These are phyloP conservation scores for Kurtzmaniella cleridarum DNA, from an alignment of 805 yeast species.

Conservation along the genomic window DNA sequence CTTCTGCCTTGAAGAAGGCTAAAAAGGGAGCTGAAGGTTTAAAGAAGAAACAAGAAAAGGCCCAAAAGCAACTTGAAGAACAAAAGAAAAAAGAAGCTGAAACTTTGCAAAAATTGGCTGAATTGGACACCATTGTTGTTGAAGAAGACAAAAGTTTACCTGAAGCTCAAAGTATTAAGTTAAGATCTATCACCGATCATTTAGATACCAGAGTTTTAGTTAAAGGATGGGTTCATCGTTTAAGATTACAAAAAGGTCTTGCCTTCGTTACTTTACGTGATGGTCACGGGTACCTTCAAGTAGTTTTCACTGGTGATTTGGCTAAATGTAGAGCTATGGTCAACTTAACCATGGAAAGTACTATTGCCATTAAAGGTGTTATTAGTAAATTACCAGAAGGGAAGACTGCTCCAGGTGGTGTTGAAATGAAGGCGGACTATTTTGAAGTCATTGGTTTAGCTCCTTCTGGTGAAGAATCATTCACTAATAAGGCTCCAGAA, in stretches of 20 bases:
- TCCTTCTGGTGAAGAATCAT: slow-evolving; percentile 92
- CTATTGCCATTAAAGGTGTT: slow-evolving; percentile 75
- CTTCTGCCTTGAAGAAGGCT: slow-evolving; percentile 92
- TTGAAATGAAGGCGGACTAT: slow-evolving; percentile 86
- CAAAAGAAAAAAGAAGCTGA: slow-evolving; percentile 55
- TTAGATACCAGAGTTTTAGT: slow-evolving; percentile 71
- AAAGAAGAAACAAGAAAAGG: slow-evolving; percentile 73
- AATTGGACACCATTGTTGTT: slow-evolving; percentile 66
- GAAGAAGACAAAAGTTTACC: slow-evolving; percentile 73
- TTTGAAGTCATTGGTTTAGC: slow-evolving; percentile 89
- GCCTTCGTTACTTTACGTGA: slow-evolving; percentile 91
- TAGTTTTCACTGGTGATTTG: slow-evolving; percentile 83
- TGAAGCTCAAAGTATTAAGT: slow-evolving; percentile 60
- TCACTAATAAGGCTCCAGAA: slow-evolving; percentile 92
- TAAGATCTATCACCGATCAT: slow-evolving; percentile 46
- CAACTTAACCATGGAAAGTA: slow-evolving; percentile 83
- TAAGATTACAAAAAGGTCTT: slow-evolving; percentile 87
- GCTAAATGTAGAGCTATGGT: slow-evolving; percentile 85
- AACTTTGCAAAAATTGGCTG: slow-evolving; percentile 68
- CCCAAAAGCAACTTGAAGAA: slow-evolving; percentile 52
- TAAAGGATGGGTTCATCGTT: slow-evolving; percentile 95
- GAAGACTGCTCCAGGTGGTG: slow-evolving; percentile 95
- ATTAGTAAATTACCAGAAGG: slow-evolving; percentile 88
- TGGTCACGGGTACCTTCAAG: slow-evolving; percentile 87
- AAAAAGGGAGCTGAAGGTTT: slow-evolving; percentile 92